A percentile compares a stretch with the other conserved stretches of the same genome.
phyloP scores from a whole-genome alignment of 768 basidiomycete species.

The Macrolepiota fuliginosa region DNA sequence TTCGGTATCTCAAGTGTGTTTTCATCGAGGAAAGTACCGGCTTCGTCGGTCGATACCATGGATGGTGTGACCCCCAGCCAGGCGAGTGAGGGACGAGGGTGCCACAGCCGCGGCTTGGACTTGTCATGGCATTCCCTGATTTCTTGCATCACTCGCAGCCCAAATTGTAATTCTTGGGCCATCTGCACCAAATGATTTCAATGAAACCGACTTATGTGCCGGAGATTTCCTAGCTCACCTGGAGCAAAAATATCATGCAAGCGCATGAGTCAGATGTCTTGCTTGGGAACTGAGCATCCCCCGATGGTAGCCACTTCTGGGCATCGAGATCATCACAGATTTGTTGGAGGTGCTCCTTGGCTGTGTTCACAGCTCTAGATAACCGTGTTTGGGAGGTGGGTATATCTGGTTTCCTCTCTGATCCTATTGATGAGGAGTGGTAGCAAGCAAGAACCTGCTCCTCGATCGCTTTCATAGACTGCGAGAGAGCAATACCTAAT shows the following conservation, averaged over 20 bases:
- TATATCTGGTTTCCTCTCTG: slow-evolving; percentile 10
- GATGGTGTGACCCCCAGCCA: slow-evolving; percentile 41
- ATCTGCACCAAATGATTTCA: slow-evolving; percentile 26
- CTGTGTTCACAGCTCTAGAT: slow-evolving; percentile 18
- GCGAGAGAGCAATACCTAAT: slow-evolving; percentile 32
- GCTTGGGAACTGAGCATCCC: slow-evolving; percentile 20
- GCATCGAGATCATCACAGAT: slow-evolving; percentile 29
- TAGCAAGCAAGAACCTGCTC: slow-evolving; percentile 28
- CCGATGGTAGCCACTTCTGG: slow-evolving; percentile 20
- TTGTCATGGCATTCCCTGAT: slow-evolving; percentile 28
- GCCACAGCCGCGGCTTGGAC: slow-evolving; percentile 34
- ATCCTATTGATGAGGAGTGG: slow-evolving; percentile 16
- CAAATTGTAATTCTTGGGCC: slow-evolving; percentile 37
- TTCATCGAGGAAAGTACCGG: slow-evolving; percentile 15
- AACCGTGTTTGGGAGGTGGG: slow-evolving; percentile 20
- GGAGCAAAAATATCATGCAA: slow-evolving; percentile 41
- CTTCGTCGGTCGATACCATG: slow-evolving; percentile 21
- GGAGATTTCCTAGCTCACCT: slow-evolving; percentile 26
- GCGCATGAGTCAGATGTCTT: slow-evolving; percentile 34
- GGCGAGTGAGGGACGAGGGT: slow-evolving; percentile 34
- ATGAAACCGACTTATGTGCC: not conserved
- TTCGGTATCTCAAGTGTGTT: slow-evolving; percentile 16
- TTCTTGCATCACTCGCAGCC: slow-evolving; percentile 30
- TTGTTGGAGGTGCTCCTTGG: slow-evolving; percentile 28
- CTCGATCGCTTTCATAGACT: slow-evolving; percentile 33